Evolutionary conservation across 768 basidiomycete genomes (phyloP).

Genomic region (Termitomyces sp.): DNA sequence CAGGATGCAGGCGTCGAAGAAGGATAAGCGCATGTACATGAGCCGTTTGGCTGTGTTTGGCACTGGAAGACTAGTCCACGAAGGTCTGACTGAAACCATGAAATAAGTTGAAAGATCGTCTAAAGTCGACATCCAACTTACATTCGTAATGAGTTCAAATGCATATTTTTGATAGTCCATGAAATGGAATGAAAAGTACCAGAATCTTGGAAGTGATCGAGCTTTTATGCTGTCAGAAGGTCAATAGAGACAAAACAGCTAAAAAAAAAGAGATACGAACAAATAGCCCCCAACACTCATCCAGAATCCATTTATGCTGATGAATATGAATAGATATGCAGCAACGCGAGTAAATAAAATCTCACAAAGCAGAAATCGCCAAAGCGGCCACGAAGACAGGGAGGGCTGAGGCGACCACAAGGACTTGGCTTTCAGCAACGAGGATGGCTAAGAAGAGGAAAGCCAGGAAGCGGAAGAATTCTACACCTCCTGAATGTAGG

Average conservation of each 20-base stretch:
- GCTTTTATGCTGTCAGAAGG: slow-evolving; percentile 42
- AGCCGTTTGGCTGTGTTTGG: slow-evolving; percentile 24
- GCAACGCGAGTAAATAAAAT: background rate
- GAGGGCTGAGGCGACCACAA: slow-evolving; percentile 43
- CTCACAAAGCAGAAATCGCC: slow-evolving; percentile 45
- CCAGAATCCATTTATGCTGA: slow-evolving; percentile 47
- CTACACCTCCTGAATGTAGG: slow-evolving; percentile 39
- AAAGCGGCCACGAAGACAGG: slow-evolving; percentile 60
- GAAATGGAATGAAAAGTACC: slow-evolving; percentile 53
- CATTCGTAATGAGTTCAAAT: slow-evolving; percentile 33
- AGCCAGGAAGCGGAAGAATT: slow-evolving; percentile 51
- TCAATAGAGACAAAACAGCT: background rate
- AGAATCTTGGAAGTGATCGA: slow-evolving; percentile 49
- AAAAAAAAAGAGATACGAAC: slow-evolving; percentile 17
- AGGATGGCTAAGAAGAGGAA: slow-evolving; percentile 51
- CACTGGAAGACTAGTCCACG: slow-evolving; percentile 41
- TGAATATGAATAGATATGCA: background rate
- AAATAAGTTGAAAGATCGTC: slow-evolving; percentile 19
- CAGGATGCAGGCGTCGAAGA: slow-evolving; percentile 38
- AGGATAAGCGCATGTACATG: slow-evolving; percentile 46
- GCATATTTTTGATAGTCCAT: slow-evolving; percentile 50
- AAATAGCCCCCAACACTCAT: slow-evolving; percentile 51
- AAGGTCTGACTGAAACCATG: slow-evolving; percentile 38
- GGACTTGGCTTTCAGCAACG: slow-evolving; percentile 47
- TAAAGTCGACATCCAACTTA: slow-evolving; percentile 13